Percentiles rank a stretch among this genome's conserved stretches.
phyloP scores from a whole-genome alignment of 495 filamentous ascomycete species.

The Schizothecium vesticola region DNA sequence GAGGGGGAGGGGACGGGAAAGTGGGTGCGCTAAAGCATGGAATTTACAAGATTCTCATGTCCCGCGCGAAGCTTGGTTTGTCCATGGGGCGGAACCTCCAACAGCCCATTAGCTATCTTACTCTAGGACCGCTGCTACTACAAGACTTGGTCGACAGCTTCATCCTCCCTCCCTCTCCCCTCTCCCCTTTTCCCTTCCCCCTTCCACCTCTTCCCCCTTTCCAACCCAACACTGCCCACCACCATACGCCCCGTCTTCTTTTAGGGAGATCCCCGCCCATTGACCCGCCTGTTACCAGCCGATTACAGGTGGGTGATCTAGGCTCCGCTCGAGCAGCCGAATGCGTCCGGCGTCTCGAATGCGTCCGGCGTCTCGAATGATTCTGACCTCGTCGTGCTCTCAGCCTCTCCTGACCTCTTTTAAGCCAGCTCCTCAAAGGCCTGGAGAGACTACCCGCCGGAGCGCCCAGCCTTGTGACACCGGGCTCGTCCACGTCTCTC shows the following conservation, averaged over 20 bases:
- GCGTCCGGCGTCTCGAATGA: background rate
- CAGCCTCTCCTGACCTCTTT: background rate
- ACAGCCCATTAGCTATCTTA: background rate
- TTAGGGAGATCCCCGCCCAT: slow-evolving; percentile 1
- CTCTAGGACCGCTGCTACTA: background rate
- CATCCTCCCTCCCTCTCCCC: background rate
- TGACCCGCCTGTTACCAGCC: background rate
- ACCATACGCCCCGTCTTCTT: background rate
- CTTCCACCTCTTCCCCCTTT: background rate
- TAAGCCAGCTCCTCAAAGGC: too few species aligned
- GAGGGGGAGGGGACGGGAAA: slow-evolving; percentile 18
- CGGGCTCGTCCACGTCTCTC: background rate
- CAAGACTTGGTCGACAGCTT: background rate
- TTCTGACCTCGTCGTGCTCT: background rate
- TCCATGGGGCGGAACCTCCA: background rate
- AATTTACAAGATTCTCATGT: slow-evolving; percentile 25
- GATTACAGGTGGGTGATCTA: background rate
- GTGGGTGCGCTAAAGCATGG: slow-evolving; percentile 28
- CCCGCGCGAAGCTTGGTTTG: slow-evolving; percentile 13
- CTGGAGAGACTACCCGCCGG: too few species aligned
- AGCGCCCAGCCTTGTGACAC: background rate
- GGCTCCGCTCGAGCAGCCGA: too few species aligned
- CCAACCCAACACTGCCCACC: background rate
- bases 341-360: background rate
- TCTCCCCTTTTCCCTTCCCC: background rate